Conservation (phyloP, 106 monocot genomes). For the Xerophyta viscosa region DNA sequence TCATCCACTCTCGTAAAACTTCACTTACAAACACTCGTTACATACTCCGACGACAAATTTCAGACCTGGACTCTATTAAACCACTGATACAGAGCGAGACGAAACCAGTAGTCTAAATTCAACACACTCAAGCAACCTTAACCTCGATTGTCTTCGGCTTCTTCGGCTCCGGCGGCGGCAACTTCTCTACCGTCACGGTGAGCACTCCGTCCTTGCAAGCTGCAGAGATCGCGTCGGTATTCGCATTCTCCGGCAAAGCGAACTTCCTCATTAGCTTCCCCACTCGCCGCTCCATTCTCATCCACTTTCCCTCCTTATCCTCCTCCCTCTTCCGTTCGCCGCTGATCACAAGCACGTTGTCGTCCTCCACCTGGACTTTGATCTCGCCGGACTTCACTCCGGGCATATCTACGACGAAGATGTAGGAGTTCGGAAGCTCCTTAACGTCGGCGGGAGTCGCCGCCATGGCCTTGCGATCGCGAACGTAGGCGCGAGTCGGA, state of each 20-base stretch:
- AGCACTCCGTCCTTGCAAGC: slow-evolving; percentile 30
- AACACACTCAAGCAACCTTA: slow-evolving; percentile 29
- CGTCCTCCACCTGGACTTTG: slow-evolving; percentile 20
- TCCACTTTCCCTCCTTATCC: slow-evolving; percentile 31
- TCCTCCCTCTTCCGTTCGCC: slow-evolving; percentile 15
- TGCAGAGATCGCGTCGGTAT: slow-evolving; percentile 11
- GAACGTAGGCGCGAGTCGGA: slow-evolving; percentile 47
- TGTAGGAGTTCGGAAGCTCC: slow-evolving; percentile 36
- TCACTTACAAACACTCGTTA: too few species aligned
- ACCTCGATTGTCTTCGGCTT: slow-evolving; percentile 84
- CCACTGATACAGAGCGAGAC: too few species aligned
- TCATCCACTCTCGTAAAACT: too few species aligned
- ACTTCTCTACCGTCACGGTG: slow-evolving; percentile 54
- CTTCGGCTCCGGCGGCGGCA: slow-evolving; percentile 77
- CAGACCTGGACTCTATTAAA: too few species aligned
- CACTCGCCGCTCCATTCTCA: slow-evolving; percentile 28
- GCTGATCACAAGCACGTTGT: slow-evolving; percentile 9
- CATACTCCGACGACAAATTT: too few species aligned
- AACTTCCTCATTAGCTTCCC: slow-evolving; percentile 24
- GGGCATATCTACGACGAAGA: slow-evolving; percentile 53
- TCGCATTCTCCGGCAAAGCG: slow-evolving; percentile 18
- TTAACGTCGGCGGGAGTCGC: slow-evolving; percentile 59
- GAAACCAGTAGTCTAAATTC: too few species aligned
- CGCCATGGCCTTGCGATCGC: slow-evolving; percentile 59
- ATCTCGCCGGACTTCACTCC: slow-evolving; percentile 38